Evolutionary conservation across 441 rosid genomes (phyloP).

Genomic region (Metrosideros polymorpha): DNA sequence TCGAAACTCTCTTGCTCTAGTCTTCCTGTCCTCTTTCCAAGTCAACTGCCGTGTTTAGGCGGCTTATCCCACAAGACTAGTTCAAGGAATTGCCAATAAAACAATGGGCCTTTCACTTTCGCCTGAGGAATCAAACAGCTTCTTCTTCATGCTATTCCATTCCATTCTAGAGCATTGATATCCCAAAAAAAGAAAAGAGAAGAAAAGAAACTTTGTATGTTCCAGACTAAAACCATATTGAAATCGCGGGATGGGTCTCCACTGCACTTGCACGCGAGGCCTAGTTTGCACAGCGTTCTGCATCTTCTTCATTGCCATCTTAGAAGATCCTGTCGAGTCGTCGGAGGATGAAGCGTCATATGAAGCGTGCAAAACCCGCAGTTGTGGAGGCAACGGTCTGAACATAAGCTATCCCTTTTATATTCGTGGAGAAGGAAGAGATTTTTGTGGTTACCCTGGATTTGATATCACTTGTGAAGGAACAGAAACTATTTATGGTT

Average conservation of each 20-base stretch:
- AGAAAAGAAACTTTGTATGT: not conserved
- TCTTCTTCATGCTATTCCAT: not conserved
- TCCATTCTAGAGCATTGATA: not conserved
- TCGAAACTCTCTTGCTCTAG: not conserved
- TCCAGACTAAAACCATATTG: not conserved
- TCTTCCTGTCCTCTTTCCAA: not conserved
- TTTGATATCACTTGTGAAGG: not conserved
- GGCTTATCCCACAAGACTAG: not conserved
- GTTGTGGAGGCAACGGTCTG: not conserved
- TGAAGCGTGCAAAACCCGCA: not conserved
- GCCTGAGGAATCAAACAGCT: not conserved
- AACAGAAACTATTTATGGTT: not conserved
- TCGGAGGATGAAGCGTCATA: not conserved
- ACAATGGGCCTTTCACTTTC: not conserved
- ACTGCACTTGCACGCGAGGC: not conserved
- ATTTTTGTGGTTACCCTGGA: not conserved
- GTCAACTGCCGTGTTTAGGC: not conserved
- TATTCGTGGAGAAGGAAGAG: not conserved
- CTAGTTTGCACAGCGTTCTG: not conserved
- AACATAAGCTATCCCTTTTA: not conserved
- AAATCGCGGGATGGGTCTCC: not conserved
- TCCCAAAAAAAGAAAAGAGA: too few species aligned
- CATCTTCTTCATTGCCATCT: not conserved
- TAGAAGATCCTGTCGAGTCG: rapidly evolving
- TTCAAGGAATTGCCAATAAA: not conserved